Evolutionary conservation across 257 asterid species (phyloP).

Genomic region (Nicotiana undulata): DNA sequence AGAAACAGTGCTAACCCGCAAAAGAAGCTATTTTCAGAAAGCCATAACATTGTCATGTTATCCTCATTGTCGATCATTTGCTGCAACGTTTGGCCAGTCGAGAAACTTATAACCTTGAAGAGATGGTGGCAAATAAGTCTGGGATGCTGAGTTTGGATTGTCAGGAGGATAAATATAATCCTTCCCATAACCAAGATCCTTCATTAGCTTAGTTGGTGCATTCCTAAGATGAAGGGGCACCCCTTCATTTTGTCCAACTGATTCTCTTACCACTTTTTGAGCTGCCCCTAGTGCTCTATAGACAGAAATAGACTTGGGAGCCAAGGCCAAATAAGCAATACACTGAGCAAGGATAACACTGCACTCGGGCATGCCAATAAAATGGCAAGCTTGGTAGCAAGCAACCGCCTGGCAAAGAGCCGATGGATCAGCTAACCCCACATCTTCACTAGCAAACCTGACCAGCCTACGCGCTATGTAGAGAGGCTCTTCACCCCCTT

Average conservation of each 20-base stretch:
- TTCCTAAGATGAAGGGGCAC: conserved; percentile 84
- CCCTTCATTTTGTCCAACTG: conserved; percentile 65
- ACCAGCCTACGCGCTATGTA: conserved; percentile 71
- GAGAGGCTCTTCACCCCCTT: conserved; percentile 88
- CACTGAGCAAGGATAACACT: conserved; percentile 62
- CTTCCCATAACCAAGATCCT: conserved; percentile 70
- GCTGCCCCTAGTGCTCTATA: conserved; percentile 55
- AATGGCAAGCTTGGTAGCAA: conserved; percentile 85
- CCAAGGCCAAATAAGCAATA: conserved; percentile 65
- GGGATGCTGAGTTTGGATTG: conserved; percentile 31
- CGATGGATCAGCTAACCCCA: conserved; percentile 71
- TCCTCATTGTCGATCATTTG: not conserved
- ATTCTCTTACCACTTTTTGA: conserved; percentile 56
- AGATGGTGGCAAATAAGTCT: conserved; percentile 56
- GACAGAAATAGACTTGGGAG: conserved; percentile 66
- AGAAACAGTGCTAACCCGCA: not conserved
- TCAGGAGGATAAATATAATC: conserved; percentile 71
- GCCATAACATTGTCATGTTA: not conserved
- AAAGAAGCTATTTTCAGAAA: not conserved
- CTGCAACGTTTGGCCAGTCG: conserved; percentile 36
- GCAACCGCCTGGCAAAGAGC: conserved; percentile 76
- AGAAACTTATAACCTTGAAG: conserved; percentile 65
- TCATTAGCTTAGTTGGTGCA: conserved; percentile 90
- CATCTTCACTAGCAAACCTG: conserved; percentile 70
- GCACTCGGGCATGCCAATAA: conserved; percentile 83